phyloP scores from a whole-genome alignment of 805 yeast species.

The Starmerella davenportii region DNA sequence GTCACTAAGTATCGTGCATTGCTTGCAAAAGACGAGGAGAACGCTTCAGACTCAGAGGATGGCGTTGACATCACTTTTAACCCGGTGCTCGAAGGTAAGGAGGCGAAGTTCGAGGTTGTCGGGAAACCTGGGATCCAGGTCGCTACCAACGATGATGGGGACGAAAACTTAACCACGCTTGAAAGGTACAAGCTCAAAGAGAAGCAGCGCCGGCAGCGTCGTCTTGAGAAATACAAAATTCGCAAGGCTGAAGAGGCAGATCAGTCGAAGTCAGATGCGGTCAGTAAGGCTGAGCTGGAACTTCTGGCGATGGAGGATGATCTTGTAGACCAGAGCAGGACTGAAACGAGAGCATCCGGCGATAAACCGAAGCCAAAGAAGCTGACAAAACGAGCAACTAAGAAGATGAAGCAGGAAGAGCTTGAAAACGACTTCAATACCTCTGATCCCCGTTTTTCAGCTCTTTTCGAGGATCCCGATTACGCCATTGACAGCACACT shows the following conservation, averaged over 20 bases:
- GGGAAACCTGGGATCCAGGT: too few species aligned
- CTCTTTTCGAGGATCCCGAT: conserved; percentile 66
- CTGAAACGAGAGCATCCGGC: conserved; percentile 30
- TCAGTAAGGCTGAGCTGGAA: conserved; percentile 54
- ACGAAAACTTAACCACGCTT: conserved; percentile 51
- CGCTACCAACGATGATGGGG: conserved; percentile 21
- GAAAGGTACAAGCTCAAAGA: conserved; percentile 72
- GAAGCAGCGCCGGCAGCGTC: conserved; percentile 73
- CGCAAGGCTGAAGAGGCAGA: conserved; percentile 32
- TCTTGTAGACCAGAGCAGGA: conserved; percentile 36
- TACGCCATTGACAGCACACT: conserved; percentile 88
- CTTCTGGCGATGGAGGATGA: conserved; percentile 51
- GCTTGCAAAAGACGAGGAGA: conserved; percentile 20
- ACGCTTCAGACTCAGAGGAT: conserved; percentile 31
- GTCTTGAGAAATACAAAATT: conserved; percentile 61
- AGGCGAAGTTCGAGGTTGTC: conserved; percentile 18
- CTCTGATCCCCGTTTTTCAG: conserved; percentile 70
- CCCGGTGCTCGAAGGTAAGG: conserved; percentile 50
- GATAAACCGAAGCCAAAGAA: conserved; percentile 27
- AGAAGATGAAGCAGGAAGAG: conserved; percentile 27
- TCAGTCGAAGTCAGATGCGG: conserved; percentile 24
- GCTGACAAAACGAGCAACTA: conserved; percentile 26
- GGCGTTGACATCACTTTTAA: conserved; percentile 94
- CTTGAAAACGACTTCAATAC: conserved; percentile 47
- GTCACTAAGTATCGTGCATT: conserved; percentile 16